These are phyloP conservation scores for Sporobolus alterniflorus DNA, from an alignment of 202 grass and related monocot species.

Conservation along the genomic window DNA sequence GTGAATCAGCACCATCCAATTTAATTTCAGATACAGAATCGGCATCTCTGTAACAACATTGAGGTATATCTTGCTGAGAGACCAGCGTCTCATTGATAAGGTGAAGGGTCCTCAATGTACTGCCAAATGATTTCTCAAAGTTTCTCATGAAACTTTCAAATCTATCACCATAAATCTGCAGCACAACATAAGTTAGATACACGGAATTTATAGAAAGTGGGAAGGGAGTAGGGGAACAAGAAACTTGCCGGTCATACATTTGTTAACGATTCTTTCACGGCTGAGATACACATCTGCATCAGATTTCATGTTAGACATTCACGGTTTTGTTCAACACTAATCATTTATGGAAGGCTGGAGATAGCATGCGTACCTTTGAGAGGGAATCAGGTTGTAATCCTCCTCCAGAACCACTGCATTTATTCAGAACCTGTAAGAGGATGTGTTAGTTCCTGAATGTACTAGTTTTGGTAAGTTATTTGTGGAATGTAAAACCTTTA, in stretches of 20 bases:
- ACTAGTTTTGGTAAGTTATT: slow-evolving; percentile 19
- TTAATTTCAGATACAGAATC: slow-evolving; percentile 32
- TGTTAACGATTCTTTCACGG: slow-evolving; percentile 87
- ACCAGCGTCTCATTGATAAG: slow-evolving; percentile 55
- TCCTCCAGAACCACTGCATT: slow-evolving; percentile 40
- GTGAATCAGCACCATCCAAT: slow-evolving; percentile 33
- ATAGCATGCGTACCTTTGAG: slow-evolving; percentile 52
- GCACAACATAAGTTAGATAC: slow-evolving; percentile 30
- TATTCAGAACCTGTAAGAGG: slow-evolving; percentile 66
- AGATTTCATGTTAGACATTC: slow-evolving; percentile 40
- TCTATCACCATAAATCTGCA: slow-evolving; percentile 90
- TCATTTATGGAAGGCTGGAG: slow-evolving; percentile 15
- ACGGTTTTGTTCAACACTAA: slow-evolving; percentile 26
- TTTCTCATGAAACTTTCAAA: slow-evolving; percentile 75
- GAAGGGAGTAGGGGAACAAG: slow-evolving; percentile 11
- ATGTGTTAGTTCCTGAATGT: slow-evolving; percentile 9
- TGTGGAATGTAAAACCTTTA: neutral
- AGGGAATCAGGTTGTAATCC: slow-evolving; percentile 54
- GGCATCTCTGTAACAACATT: slow-evolving; percentile 26
- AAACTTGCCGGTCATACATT: slow-evolving; percentile 61
- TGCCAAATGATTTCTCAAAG: slow-evolving; percentile 91
- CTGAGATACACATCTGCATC: slow-evolving; percentile 87
- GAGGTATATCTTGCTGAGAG: slow-evolving; percentile 42
- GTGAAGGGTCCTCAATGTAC: slow-evolving; percentile 83
- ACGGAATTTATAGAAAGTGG: slow-evolving; percentile 10